Evolutionary conservation across 768 basidiomycete species (phyloP).

Genomic region (Amanita fuliginea): DNA sequence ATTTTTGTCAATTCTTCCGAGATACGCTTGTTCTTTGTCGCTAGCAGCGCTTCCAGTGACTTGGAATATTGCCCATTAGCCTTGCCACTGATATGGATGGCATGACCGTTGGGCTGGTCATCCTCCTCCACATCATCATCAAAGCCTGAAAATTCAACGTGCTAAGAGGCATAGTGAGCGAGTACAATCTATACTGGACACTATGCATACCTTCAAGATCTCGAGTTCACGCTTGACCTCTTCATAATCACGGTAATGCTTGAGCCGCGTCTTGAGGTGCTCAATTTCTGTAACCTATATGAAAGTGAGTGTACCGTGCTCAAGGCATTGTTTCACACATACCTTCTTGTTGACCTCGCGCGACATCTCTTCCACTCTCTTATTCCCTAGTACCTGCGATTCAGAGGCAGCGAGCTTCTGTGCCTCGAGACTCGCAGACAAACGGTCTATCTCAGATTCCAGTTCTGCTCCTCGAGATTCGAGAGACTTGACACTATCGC

Average conservation of each 20-base stretch:
- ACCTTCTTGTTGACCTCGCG: conserved; percentile 53
- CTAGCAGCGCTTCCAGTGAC: conserved; percentile 84
- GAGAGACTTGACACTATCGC: conserved; percentile 52
- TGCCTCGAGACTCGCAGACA: conserved; percentile 53
- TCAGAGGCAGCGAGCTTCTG: conserved; percentile 43
- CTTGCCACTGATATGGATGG: conserved; percentile 73
- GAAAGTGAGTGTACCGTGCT: conserved; percentile 1
- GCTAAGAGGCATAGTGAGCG: conserved; percentile 34
- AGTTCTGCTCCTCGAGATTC: conserved; percentile 66
- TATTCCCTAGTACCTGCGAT: conserved; percentile 33
- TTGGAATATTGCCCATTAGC: conserved; percentile 65
- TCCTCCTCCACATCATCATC: conserved; percentile 65
- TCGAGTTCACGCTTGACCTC: conserved; percentile 97
- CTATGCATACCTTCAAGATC: conserved; percentile 85
- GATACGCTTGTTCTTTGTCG: conserved; percentile 88
- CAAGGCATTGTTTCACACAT: not conserved
- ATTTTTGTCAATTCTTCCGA: conserved; percentile 90
- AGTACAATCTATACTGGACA: not conserved
- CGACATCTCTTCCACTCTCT: conserved; percentile 46
- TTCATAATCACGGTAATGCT: conserved; percentile 79
- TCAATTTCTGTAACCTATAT: conserved; percentile 53
- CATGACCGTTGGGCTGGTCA: conserved; percentile 28
- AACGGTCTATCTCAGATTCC: conserved; percentile 63
- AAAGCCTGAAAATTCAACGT: conserved; percentile 89
- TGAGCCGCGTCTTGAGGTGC: conserved; percentile 54